Base-by-base conservation (phyloP, 352 stramenopile genomes). In the Phytophthora tubulina region DNA sequence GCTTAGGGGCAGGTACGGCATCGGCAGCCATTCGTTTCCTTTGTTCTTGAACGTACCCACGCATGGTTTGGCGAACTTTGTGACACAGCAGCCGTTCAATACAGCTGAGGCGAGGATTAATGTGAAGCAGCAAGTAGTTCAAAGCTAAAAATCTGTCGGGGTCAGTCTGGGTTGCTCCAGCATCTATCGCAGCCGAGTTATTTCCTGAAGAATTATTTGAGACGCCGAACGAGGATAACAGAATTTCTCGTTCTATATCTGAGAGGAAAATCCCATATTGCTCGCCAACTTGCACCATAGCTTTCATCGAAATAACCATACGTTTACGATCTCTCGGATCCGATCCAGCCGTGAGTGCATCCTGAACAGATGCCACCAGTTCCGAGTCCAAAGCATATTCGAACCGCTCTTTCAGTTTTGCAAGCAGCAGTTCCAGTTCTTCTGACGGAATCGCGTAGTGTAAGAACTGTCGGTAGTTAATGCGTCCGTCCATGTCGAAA, bases 391-490 rank as follows among this genome's bases (percentile, higher is more conserved):
- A 79, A 14, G 85, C 76, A 75, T 85, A 83, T 57, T 91, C 80
- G 21, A 95, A 58, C 5, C 78, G 61, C 49, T 93, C 85, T 63
- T 89, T 90, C 11, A 92, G 71, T 46, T 86, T 89, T n/a, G 85
- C 74, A 38, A 69, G 74, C 8, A 88, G 44, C 3, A 93, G 66
- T 42, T 90, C 85, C 31, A 92, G 63, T 14, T 84, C 75, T 68
- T 93, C 79, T 2, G 81, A 67, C 14, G 86, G 86, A 1, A 79
- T 15, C 4, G 76, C 73, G 31, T 92, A 93, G 8, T 73, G 72
- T 7, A 93, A 63, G 32, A 96, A 96, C 32, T 92, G 79, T 1
- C 67, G 71, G 54, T 94, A 96, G 52, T 94, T 91, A 9, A 96
- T 70, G 38, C 80, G 72, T 5, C 87, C 86, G 65, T 94, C 84